These are phyloP conservation scores for Umbelopsis sp. DNA, from an alignment of 192 early-diverging fungal genomes.

Conservation along the genomic window DNA sequence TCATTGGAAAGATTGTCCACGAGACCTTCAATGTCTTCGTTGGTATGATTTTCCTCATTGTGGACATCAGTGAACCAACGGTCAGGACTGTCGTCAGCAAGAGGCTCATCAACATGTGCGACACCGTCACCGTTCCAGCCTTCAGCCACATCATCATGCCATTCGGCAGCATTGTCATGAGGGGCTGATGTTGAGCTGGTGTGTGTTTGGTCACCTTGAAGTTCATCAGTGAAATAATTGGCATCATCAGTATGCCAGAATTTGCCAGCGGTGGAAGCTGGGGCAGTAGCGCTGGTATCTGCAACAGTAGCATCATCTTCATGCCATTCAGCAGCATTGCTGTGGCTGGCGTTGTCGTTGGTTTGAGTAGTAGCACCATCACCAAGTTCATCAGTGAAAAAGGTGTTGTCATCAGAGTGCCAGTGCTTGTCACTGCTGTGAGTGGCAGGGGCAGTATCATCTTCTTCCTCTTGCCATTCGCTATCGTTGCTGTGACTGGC, in stretches of 20 bases:
- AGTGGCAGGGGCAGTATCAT: neutral
- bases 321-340: neutral
- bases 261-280: neutral
- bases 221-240: constrained; percentile 3
- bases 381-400: neutral
- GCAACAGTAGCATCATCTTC: neutral
- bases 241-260: neutral
- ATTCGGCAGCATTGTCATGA: neutral
- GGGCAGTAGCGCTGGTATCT: neutral
- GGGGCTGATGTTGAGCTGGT: neutral
- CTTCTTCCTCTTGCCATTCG: neutral
- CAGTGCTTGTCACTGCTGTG: neutral
- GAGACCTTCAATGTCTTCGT: no score
- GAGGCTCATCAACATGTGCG: neutral
- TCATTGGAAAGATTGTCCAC: no score
- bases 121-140: neutral
- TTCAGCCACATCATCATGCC: neutral
- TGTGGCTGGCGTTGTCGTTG: neutral
- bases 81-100: neutral
- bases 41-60: no score
- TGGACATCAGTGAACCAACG: neutral
- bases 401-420: neutral
- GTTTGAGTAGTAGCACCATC: neutral
- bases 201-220: neutral
- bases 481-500: neutral